Evolutionary conservation across 2,329 filamentous ascomycete species (phyloP), one percentile per base, ranked within the genome.

Genomic region (Tolypocladium ophioglossoides): DNA sequence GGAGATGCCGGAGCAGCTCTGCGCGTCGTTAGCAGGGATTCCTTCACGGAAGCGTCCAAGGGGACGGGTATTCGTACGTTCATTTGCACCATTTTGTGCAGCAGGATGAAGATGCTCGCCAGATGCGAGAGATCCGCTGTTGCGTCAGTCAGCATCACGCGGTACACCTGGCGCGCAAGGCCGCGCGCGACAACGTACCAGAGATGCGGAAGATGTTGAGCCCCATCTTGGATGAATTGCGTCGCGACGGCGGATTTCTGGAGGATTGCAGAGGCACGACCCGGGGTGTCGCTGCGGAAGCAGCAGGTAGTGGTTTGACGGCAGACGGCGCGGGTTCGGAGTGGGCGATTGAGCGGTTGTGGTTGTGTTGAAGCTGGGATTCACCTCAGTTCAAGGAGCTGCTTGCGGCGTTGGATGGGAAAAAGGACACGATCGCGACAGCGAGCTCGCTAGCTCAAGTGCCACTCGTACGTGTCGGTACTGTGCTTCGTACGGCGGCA

Each of bases 1-100:
- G 18, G 94, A 99, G 72, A 99, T 92, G 64, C 94, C 94, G 44
- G 92, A 86, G 70, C 91, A 96, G 78, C 91, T 96, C 92, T 96
- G 65, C 63, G 56, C 64, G 57, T 49, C 52, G 55, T 61, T n/a
- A 51, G 27, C 3, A 32, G n/a, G 12, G 11, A n/a, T 18, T 32
- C 44, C 44, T 18, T 24, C 1, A 7, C 24, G 16, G 24, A 46
- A 37, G 35, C 24, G 24, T 8, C 14, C 14, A 27, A 37, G 34
- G 50, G 46, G 49, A 34, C 16, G 41, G 52, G 55, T 54, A 35
- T 48, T 72, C 84, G 58, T 78, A 96, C 92, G 69, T 89, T 95
- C 48, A 94, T 85, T 68, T 87, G 84, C 64, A 86, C 85, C 91
- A 99, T 99, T 79, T 99, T 99, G 70, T 95, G 91, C 59, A 99